phyloP scores from a whole-genome alignment of 495 filamentous ascomycete genomes.

The Glutinoglossum americanum region DNA sequence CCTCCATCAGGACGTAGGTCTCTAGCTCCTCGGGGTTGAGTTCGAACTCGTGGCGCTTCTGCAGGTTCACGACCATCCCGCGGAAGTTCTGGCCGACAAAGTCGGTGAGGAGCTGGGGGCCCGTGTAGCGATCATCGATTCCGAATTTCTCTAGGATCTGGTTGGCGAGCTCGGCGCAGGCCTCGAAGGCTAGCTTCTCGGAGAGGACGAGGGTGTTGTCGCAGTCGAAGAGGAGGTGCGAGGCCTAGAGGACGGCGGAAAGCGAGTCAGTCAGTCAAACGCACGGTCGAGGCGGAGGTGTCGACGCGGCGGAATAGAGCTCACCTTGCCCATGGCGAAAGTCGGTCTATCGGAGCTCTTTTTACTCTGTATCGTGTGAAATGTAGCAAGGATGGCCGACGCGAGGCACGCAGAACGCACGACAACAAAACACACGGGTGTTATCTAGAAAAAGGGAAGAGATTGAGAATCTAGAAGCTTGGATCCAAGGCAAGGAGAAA shows the following conservation, averaged over 20 bases:
- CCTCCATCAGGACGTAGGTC: conserved; percentile 54
- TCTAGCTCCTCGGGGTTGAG: conserved; percentile 48
- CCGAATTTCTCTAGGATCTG: conserved; percentile 52
- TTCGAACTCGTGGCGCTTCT: conserved; percentile 53
- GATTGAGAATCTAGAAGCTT: no score
- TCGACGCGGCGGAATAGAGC: no score
- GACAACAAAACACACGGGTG: no score
- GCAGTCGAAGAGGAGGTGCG: conserved; percentile 80
- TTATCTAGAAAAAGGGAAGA: no score
- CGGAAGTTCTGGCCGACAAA: conserved; percentile 96
- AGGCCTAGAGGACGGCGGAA: conserved; percentile 28
- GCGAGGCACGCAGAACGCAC: no score
- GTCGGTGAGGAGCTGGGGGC: conserved; percentile 54
- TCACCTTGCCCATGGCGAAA: no score
- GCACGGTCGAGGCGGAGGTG: no score
- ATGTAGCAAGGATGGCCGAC: no score
- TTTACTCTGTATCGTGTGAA: no score
- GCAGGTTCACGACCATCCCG: conserved; percentile 60
- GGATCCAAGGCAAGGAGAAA: no score
- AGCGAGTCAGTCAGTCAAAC: neutral
- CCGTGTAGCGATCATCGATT: conserved; percentile 50
- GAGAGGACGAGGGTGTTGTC: conserved; percentile 95
- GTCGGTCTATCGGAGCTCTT: no score
- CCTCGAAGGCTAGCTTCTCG: conserved; percentile 82
- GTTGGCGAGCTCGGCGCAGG: conserved; percentile 82